phyloP scores from a whole-genome alignment of 305 asterid genomes.

The Rubia occidens region DNA sequence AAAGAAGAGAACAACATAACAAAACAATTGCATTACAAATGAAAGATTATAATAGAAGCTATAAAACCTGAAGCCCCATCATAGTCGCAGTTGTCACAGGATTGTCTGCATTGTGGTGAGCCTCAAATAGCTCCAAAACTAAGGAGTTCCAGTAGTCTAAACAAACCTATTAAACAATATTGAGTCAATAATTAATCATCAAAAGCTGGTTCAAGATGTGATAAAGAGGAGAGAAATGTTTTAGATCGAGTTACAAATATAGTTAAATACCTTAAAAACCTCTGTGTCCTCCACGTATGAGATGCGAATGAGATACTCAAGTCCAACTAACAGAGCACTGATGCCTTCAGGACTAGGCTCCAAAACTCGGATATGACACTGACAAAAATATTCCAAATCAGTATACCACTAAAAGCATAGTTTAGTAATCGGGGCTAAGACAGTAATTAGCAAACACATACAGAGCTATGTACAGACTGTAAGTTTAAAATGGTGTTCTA shows the following conservation, averaged over 20 bases:
- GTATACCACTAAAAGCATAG: slow-evolving; percentile 1
- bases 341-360: slow-evolving; percentile 75
- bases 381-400: slow-evolving; percentile 26
- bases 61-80: slow-evolving; percentile 82
- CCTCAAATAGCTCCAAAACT: slow-evolving; percentile 84
- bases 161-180: slow-evolving; percentile 56
- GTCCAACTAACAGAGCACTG: slow-evolving; percentile 59
- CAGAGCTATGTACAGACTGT: neutral
- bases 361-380: slow-evolving; percentile 83
- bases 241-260: neutral
- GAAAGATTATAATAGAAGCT: neutral
- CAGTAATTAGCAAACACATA: neutral
- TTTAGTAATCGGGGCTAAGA: neutral
- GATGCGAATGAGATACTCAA: slow-evolving; percentile 79
- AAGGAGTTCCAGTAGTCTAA: slow-evolving; percentile 95
- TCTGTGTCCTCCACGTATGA: slow-evolving; percentile 98
- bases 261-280: slow-evolving; percentile 74
- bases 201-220: neutral
- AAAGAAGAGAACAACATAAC: neutral
- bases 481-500: no score
- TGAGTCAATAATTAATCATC: neutral
- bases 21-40: neutral
- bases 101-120: slow-evolving; percentile 62
- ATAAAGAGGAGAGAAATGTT: neutral
- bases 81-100: slow-evolving; percentile 55